phyloP scores from a whole-genome alignment of 352 stramenopile genomes.

The Globisporangium barbulae region DNA sequence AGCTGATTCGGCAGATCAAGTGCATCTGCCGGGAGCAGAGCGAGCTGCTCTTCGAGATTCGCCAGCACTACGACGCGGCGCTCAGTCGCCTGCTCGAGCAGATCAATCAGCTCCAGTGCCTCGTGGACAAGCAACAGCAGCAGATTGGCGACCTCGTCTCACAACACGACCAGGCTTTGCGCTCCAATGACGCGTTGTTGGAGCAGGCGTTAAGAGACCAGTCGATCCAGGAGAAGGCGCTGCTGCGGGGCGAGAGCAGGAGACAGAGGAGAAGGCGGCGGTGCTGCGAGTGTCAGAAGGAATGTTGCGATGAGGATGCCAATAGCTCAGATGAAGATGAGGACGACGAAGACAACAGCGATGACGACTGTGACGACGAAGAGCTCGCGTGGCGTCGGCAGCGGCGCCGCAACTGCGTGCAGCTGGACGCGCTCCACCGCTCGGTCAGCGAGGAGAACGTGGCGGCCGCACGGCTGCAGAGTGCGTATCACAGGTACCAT shows the following conservation, averaged over 20 bases:
- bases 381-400: constrained; percentile 36
- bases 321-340: not conserved
- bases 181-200: constrained; percentile 24
- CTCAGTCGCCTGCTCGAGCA: constrained; percentile 26
- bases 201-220: constrained; percentile 12
- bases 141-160: constrained; percentile 18
- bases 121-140: constrained; percentile 29
- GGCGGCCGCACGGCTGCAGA: constrained; percentile 47
- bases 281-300: not conserved
- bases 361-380: constrained; percentile 20
- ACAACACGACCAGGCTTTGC: constrained; percentile 13
- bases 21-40: constrained; percentile 79
- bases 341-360: constrained; percentile 13
- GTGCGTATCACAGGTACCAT: constrained; percentile 57
- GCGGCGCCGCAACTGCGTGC: constrained; percentile 19
- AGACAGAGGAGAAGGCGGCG: not conserved
- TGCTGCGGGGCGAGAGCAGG: not conserved
- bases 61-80: constrained; percentile 41
- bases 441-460: constrained; percentile 40
- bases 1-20: constrained; percentile 70
- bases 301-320: not conserved
- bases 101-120: constrained; percentile 13
- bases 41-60: constrained; percentile 60
- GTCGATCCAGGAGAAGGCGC: not conserved
- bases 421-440: constrained; percentile 9